Evolutionary conservation across 257 asterid genomes (phyloP).

Genomic region (Solanum paucissectum): DNA sequence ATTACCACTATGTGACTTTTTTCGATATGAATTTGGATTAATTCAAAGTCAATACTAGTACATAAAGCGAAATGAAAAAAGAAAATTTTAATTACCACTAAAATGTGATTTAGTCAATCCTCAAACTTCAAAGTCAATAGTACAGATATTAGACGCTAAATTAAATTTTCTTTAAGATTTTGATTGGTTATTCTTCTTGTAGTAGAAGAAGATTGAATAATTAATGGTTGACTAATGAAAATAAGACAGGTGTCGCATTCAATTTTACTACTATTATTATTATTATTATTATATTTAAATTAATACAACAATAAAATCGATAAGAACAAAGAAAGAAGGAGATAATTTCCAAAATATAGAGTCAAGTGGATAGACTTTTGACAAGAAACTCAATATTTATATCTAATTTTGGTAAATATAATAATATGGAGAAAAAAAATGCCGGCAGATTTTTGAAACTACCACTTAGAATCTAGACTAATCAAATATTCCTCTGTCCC

Average conservation of each 20-base stretch:
- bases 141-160: not conserved
- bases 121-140: not conserved
- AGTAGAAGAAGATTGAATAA: not conserved
- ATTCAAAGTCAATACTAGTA: not conserved
- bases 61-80: not conserved
- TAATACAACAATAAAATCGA: not conserved
- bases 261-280: not conserved
- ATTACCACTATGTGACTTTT: not conserved
- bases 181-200: not conserved
- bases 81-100: not conserved
- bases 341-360: not conserved
- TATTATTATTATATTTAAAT: not conserved
- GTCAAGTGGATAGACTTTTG: not conserved
- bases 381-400: not conserved
- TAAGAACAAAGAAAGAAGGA: not conserved
- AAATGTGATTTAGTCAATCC: not conserved
- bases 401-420: not conserved
- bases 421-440: not conserved
- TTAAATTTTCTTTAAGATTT: not conserved
- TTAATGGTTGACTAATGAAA: not conserved
- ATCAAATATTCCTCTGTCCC: no score
- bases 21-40: not conserved
- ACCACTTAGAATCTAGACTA: not conserved
- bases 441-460: slow-evolving; percentile 10
- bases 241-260: not conserved